Evolutionary conservation across 306 rosid genomes (phyloP), one percentile per base, ranked within the genome.

Genomic region (Leucaena leucocephala): DNA sequence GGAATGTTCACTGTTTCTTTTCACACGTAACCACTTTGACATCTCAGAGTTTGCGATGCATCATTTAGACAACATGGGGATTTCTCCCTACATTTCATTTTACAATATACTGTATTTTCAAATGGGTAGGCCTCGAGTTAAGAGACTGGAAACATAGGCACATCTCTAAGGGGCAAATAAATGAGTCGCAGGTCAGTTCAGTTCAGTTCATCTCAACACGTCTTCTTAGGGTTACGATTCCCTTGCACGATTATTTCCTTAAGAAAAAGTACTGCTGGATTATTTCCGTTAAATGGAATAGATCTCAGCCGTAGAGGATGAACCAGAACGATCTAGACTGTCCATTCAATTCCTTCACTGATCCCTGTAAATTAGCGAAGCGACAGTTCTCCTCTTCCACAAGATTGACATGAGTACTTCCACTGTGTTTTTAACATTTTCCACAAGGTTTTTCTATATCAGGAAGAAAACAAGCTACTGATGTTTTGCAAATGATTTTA

Each of bases 111-210:
- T 15, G 0, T 4, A 19, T 49, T 61, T 13, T 19, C 34, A 13
- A 2, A 6, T 17, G 17, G 27, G 27, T 27, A 27, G 27, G 27
- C 27, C 27, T 27, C 27, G 27, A 33, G 38, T 42, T 12, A 12
- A 33, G n/a, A 33, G 6, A 33, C 57, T 40, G 15, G 44, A 43
- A 61, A 43, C 71, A 75, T 42, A 58, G 71, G 79, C 79, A 61
- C 13, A 34, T 11, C 61, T 54, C 21, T 45, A 34, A 75, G 62
- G 13, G 68, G 79, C 48, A 75, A 75, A 44, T 8, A 44, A 43
- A 17, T 75, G 45, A 44, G 15, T 13, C 7, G 50, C 54, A 73
- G 50, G 13, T 14, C 36, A 27, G 0, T 52, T 17, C 59, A 5
- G 27, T 52, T 36, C 5, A 54, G 14, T 27, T 38, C 0, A 57